Base-by-base conservation (phyloP, 768 basidiomycete genomes). In the Xanthoconium stramineum region DNA sequence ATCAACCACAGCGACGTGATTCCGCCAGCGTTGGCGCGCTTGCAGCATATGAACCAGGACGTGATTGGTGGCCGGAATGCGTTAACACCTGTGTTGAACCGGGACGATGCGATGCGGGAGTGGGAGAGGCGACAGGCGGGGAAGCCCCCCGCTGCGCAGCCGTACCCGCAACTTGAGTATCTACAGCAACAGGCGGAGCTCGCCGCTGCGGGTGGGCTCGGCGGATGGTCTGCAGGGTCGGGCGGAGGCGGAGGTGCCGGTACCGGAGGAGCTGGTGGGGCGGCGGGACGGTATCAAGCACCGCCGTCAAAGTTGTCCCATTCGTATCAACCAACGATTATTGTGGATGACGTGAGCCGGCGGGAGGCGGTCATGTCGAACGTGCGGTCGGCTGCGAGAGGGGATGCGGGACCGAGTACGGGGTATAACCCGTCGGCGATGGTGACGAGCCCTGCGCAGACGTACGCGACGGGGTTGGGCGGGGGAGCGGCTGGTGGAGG, bases 21-120 rank as follows among this genome's bases (percentile, higher is more conserved):
- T n/a, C 97, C 97, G 30, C 92, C 96, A 20, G 95, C 96, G 39
- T 78, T 99, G 28, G 94, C 93, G 24, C 82, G 92, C 35, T 73
- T 95, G 59, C 88, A 91, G 52, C 91, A 93, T 30, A 92, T 93
- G 88, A 90, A 89, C 58, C 85, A 88, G 72, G 89, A 88, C 70
- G 84, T 85, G 65, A 87, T 86, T 61, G 82, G 76, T 48, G 67
- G 67, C 3, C 79, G 92, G 52, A 91, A 92, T 63, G 89, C 91
- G 20, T 71, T 97, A 70, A 97, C 94, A 14, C 96, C 96, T 3
- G 94, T 97, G 32, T 74, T 98, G 61, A 95, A 96, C 64, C 81
- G 96, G 50, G 96, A 98, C 61, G 96, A 99, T 60, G 89, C 91
- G 43, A 89, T 93, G 78, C 83, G 88, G 42, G 96, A 98, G 74